These are phyloP conservation scores for Thermomucor indicae-seudaticae DNA, from an alignment of 371 early-diverging fungal genomes.

Conservation along the genomic window DNA sequence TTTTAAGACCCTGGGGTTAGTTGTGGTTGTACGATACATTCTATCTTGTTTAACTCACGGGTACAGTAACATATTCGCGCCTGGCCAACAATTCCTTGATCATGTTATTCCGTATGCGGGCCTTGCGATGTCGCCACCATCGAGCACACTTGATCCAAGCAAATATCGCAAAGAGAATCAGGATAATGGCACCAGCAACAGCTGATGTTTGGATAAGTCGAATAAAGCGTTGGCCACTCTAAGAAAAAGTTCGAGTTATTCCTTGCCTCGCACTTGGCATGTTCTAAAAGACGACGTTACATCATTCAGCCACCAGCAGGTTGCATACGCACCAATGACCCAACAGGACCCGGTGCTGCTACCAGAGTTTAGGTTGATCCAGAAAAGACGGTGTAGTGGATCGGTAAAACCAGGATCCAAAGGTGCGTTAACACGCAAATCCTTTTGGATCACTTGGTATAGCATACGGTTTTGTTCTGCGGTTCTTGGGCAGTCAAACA, in stretches of 20 bases:
- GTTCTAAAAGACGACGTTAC: slow-evolving; percentile 18
- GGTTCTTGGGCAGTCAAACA: slow-evolving; percentile 29
- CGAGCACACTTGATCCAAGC: slow-evolving; percentile 39
- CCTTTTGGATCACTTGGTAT: slow-evolving; percentile 1
- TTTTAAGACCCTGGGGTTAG: no score
- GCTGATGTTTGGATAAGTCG: slow-evolving; percentile 32
- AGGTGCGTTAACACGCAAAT: background rate
- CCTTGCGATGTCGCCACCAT: slow-evolving; percentile 29
- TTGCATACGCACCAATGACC: slow-evolving; percentile 27
- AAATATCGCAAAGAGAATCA: slow-evolving; percentile 32
- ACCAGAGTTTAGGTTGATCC: slow-evolving; percentile 35
- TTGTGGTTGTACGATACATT: no score
- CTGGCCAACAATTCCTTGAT: slow-evolving; percentile 26
- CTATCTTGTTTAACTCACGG: no score
- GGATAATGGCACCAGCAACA: slow-evolving; percentile 31
- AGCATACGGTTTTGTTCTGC: slow-evolving; percentile 23
- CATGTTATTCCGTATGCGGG: slow-evolving; percentile 24
- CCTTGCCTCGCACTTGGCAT: background rate
- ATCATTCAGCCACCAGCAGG: slow-evolving; percentile 35
- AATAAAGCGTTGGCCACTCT: slow-evolving; percentile 7
- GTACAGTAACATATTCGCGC: slow-evolving; percentile 41
- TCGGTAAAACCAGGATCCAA: background rate
- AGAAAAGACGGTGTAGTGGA: slow-evolving; percentile 16
- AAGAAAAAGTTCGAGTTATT: background rate
- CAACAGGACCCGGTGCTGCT: slow-evolving; percentile 25